Conservation (phyloP, 2,329 filamentous ascomycete genomes). For the Verticillium alfalfae region DNA sequence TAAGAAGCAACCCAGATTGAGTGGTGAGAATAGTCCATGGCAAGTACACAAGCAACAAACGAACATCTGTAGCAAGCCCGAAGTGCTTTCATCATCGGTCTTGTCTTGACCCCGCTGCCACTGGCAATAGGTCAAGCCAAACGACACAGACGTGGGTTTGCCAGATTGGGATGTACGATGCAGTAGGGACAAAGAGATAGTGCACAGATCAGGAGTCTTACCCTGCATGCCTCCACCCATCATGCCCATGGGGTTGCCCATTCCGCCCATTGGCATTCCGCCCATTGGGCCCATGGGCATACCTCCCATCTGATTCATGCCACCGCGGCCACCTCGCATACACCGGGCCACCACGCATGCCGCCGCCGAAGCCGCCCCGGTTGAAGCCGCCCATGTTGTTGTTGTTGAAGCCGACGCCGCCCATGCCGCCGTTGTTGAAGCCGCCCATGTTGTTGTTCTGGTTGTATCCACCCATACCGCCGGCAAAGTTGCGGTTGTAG, state of each 20-base stretch:
- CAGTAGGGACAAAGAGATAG: background rate
- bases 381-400: conserved; percentile 42
- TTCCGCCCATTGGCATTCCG: conserved; percentile 49
- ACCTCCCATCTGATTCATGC: conserved; percentile 48
- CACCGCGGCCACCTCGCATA: conserved; percentile 25
- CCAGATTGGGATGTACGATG: background rate
- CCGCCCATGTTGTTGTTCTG: conserved; percentile 39
- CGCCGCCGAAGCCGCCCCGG: conserved; percentile 37
- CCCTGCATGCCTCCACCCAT: conserved; percentile 54
- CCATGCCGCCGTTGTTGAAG: conserved; percentile 44
- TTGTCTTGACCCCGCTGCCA: background rate
- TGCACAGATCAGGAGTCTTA: conserved; percentile 16
- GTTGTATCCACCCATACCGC: conserved; percentile 35
- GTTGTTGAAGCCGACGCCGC: conserved; percentile 37
- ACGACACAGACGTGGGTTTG: background rate
- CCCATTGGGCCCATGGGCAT: conserved; percentile 38
- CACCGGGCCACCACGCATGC: conserved; percentile 41
- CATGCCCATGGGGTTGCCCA: conserved; percentile 39
- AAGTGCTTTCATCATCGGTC: background rate
- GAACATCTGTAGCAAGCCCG: background rate
- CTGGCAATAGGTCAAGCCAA: background rate
- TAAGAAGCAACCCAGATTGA: background rate
- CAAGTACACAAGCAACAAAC: background rate
- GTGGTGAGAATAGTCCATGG: background rate
- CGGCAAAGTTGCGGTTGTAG: conserved; percentile 28